A percentile compares a stretch with the other conserved stretches of the same genome.
These are phyloP conservation scores for bread wheat (Triticum aestivum) DNA, from an alignment of 176 grass and related monocot species.

Conservation along the genomic window DNA sequence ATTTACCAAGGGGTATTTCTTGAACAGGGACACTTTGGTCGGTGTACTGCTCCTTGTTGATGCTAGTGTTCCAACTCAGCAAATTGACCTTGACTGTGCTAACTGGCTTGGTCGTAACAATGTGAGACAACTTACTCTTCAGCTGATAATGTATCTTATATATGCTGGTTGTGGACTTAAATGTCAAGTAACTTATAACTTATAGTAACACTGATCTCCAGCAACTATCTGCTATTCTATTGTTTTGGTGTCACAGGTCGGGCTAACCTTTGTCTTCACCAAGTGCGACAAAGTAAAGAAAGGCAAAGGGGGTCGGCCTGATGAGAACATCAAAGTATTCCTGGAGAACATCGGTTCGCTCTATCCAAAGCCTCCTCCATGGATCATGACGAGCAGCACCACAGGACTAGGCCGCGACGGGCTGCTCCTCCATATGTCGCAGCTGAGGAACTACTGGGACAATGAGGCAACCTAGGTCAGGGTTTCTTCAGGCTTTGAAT, in stretches of 20 bases:
- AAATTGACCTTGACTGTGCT: slow-evolving; percentile 92
- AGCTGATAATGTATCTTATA: background rate
- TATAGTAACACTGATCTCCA: background rate
- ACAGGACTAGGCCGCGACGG: slow-evolving; percentile 72
- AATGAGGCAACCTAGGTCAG: slow-evolving; percentile 44
- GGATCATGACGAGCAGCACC: slow-evolving; percentile 91
- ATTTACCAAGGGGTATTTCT: slow-evolving; percentile 94
- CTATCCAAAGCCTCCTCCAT: slow-evolving; percentile 76
- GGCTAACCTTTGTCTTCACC: slow-evolving; percentile 92
- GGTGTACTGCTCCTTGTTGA: slow-evolving; percentile 82
- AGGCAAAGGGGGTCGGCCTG: slow-evolving; percentile 67
- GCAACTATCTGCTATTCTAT: background rate
- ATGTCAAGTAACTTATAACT: background rate
- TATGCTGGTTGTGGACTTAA: background rate
- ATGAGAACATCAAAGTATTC: slow-evolving; percentile 86
- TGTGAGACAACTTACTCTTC: slow-evolving; percentile 33
- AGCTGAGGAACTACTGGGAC: slow-evolving; percentile 91
- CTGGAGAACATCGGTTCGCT: slow-evolving; percentile 67
- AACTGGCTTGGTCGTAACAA: slow-evolving; percentile 98
- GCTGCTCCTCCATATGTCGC: slow-evolving; percentile 77
- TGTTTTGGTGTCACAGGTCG: slow-evolving; percentile 53
- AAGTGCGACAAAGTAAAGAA: slow-evolving; percentile 95
- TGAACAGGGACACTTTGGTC: slow-evolving; percentile 87
- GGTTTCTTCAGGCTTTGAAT: background rate
- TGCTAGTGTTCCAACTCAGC: slow-evolving; percentile 77